Percentiles rank a stretch among this genome's conserved stretches.
phyloP scores from a whole-genome alignment of 1,139 yeast genomes.

The Candida sanyaensis region DNA sequence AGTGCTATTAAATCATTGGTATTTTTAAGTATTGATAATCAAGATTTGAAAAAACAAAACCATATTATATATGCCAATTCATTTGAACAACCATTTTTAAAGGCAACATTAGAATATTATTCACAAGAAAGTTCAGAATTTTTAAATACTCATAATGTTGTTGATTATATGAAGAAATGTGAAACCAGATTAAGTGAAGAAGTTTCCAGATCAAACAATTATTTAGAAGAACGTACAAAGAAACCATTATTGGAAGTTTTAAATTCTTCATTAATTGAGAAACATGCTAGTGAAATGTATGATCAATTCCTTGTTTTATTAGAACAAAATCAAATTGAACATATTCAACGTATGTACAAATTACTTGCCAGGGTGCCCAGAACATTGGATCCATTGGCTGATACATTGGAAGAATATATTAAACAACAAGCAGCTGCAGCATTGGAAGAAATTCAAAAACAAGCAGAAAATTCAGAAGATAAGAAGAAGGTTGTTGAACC shows the following conservation, averaged over 20 bases:
- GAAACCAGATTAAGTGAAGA: slow-evolving; percentile 83
- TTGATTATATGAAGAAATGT: slow-evolving; percentile 88
- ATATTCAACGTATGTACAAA: slow-evolving; percentile 77
- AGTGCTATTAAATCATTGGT: slow-evolving; percentile 85
- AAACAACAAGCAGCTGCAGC: slow-evolving; percentile 72
- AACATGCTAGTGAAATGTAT: slow-evolving; percentile 77
- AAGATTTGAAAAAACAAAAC: slow-evolving; percentile 83
- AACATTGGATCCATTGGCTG: slow-evolving; percentile 78
- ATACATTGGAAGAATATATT: slow-evolving; percentile 71
- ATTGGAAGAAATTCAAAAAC: slow-evolving; percentile 60
- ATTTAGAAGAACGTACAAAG: slow-evolving; percentile 86
- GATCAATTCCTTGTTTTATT: slow-evolving; percentile 72
- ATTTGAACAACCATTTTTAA: slow-evolving; percentile 77
- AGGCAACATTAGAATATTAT: slow-evolving; percentile 74
- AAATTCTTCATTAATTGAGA: slow-evolving; percentile 73
- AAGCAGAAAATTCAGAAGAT: slow-evolving; percentile 34
- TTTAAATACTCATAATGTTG: slow-evolving; percentile 74
- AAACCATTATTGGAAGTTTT: slow-evolving; percentile 73
- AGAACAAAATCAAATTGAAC: slow-evolving; percentile 74
- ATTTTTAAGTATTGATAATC: slow-evolving; percentile 70
- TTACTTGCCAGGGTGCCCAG: slow-evolving; percentile 73
- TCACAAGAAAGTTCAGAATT: slow-evolving; percentile 67
- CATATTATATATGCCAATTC: slow-evolving; percentile 76
- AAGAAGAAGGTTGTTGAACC: slow-evolving; percentile 55
- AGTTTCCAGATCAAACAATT: slow-evolving; percentile 71